Evolutionary conservation across 208 protist species (phyloP), one percentile per base, ranked within the genome.

Genomic region (Tetramitus jugosus): DNA sequence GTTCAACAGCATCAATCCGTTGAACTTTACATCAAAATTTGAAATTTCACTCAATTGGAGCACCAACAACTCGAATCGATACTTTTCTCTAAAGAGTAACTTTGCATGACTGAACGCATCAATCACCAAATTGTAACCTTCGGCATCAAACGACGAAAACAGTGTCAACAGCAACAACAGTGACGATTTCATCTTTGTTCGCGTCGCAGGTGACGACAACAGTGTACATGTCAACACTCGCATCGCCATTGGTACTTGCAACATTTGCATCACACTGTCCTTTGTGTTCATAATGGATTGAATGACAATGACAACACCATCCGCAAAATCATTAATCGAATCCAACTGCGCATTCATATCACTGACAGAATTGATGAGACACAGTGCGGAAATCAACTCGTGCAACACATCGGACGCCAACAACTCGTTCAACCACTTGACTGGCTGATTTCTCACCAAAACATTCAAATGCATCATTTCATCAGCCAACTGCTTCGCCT

Each of bases 1-100:
- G 35, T 69, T 69, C 23, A 69, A 37, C 13, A 69, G 43, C 62
- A 69, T 69, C 4, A 69, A 26, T 26, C 35, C 62, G 43, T 69
- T 39, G 14, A 69, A 17, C 14, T 37, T 8, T 37, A 69, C 37
- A 29, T 69, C 39, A n/a, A n/a, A n/a, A n/a, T n/a, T n/a, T n/a
- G n/a, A n/a, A 69, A 42, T 45, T 6, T 37, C 2, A 37, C 62
- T 69, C 39, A 26, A 26, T 29, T 29, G 29, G 20, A 29, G 1
- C 17, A 14, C 3, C 29, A 69, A 4, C 23, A 26, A 40, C 8
- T 39, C 7, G 26, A 13, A 10, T 13, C 33, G 29, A 4, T 37
- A 6, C 14, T 39, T 20, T 13, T 69, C 8, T 20, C 62, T 29
- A 4, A 31, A 43, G 37, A 13, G 3, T 39, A 69, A n/a, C 33